Conservation (phyloP, 208 protist species). For the Polymyxa betae region DNA sequence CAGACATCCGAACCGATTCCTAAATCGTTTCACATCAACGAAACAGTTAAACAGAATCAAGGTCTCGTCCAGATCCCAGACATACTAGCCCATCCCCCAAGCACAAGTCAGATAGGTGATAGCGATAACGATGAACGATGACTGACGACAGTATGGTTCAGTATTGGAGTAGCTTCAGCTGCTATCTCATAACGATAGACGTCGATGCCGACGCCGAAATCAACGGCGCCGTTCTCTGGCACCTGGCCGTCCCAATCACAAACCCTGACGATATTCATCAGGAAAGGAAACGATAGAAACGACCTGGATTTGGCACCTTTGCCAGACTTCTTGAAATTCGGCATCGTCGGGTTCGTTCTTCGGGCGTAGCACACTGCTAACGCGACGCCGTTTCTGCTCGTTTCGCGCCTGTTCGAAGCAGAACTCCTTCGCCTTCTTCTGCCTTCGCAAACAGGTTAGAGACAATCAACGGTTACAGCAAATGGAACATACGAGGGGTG, state of each 20-base stretch:
- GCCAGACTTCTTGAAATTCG: conserved; percentile 26
- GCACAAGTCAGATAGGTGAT: background rate
- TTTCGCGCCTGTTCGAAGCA: background rate
- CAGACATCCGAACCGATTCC: background rate
- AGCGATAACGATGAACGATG: too few species aligned
- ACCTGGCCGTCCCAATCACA: background rate
- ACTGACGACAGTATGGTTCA: background rate
- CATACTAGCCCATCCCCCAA: background rate
- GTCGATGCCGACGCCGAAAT: background rate
- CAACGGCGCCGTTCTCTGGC: background rate
- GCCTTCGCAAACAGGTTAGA: background rate
- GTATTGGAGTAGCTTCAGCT: background rate
- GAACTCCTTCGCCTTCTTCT: conserved; percentile 14
- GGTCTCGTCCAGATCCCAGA: conserved; percentile 41
- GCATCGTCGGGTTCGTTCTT: background rate
- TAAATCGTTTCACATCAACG: conserved; percentile 2
- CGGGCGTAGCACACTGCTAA: background rate
- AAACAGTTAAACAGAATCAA: conserved; percentile 6
- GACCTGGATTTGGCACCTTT: background rate
- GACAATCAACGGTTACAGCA: too few species aligned
- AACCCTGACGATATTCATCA: background rate
- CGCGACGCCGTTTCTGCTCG: background rate
- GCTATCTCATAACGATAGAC: background rate
- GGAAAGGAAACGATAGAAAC: background rate
- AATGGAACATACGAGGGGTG: too few species aligned